These are phyloP conservation scores for Pisolithus albus DNA, from an alignment of 768 basidiomycete species.

Conservation along the genomic window DNA sequence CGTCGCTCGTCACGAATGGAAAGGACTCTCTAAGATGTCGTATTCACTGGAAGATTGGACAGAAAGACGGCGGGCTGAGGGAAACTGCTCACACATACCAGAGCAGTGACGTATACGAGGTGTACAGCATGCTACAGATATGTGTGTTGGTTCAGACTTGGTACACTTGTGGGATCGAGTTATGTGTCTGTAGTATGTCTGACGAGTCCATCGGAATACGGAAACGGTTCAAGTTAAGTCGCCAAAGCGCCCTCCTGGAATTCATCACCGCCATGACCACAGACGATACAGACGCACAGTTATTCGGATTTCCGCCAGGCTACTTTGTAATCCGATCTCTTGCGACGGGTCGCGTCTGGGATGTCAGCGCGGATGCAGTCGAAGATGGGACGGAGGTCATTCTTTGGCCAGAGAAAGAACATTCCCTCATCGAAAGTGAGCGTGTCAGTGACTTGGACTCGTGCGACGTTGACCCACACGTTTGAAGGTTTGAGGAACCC, in stretches of 20 bases:
- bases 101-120: background rate
- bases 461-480: background rate
- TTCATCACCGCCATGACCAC: slow-evolving; percentile 4
- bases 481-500: slow-evolving; percentile 57
- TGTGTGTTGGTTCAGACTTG: too few relatives aligned
- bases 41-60: slow-evolving; percentile 68
- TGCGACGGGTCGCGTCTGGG: slow-evolving; percentile 31
- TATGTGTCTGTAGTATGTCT: too few relatives aligned
- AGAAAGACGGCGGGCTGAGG: slow-evolving; percentile 43
- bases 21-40: slow-evolving; percentile 72
- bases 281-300: slow-evolving; percentile 19
- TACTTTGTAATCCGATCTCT: slow-evolving; percentile 35
- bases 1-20: slow-evolving; percentile 94
- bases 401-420: slow-evolving; percentile 69
- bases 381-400: slow-evolving; percentile 42
- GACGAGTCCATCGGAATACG: too few relatives aligned
- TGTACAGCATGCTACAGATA: too few relatives aligned
- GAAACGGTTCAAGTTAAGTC: too few relatives aligned
- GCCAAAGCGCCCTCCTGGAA: background rate
- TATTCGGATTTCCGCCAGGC: slow-evolving; percentile 31
- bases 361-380: slow-evolving; percentile 27
- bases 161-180: too few relatives aligned
- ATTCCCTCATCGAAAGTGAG: slow-evolving; percentile 71
- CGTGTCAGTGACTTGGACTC: slow-evolving; percentile 3
- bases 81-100: slow-evolving; percentile 13